Conservation (phyloP, 2,329 filamentous ascomycete species). For the Clarireedia paspali region DNA sequence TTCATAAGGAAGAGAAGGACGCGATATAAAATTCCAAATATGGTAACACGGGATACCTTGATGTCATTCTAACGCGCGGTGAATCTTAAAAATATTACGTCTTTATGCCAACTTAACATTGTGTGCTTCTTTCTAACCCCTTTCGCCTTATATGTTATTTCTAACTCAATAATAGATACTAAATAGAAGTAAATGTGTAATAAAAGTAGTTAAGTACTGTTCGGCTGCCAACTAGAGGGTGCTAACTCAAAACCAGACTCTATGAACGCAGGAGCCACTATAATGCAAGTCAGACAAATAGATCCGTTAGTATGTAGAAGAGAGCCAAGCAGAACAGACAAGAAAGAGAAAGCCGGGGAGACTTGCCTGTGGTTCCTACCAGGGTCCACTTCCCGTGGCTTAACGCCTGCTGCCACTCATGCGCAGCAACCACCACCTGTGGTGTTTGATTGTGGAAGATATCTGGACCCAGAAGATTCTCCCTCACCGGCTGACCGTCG, state of each 20-base stretch:
- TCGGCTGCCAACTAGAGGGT: neutral
- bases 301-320: neutral
- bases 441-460: slow-evolving; percentile 74
- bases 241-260: neutral
- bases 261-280: neutral
- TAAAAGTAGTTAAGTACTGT: neutral
- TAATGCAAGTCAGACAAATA: neutral
- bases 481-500: slow-evolving; percentile 11
- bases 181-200: neutral
- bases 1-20: neutral
- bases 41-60: neutral
- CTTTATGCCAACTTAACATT: neutral
- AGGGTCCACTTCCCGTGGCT: neutral
- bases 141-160: no score
- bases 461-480: slow-evolving; percentile 72
- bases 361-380: neutral
- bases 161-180: neutral
- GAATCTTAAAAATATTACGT: neutral
- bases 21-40: neutral
- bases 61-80: neutral
- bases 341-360: neutral
- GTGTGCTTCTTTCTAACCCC: neutral
- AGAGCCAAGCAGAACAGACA: neutral
- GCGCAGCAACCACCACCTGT: neutral
- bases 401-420: neutral